Percentiles rank a stretch among this genome's conserved stretches.
These are phyloP conservation scores for Anthracocystis panici-leucophaei DNA, from an alignment of 1,284 basidiomycete species.

Conservation along the genomic window DNA sequence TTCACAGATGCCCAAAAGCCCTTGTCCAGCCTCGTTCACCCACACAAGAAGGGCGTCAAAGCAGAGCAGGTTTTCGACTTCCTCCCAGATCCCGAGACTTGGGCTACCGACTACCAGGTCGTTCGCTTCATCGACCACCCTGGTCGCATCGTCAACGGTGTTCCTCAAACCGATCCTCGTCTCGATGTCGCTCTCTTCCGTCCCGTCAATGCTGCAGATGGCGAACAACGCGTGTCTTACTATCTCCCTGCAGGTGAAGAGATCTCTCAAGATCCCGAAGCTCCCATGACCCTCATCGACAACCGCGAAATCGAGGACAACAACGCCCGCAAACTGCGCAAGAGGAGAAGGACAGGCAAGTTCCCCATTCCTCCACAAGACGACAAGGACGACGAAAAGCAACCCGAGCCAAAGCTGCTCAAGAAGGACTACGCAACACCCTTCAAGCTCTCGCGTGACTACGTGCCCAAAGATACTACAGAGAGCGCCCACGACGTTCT, in stretches of 20 bases:
- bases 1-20: conserved; percentile 60
- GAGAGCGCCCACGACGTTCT: conserved; percentile 53
- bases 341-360: conserved; percentile 59
- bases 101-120: conserved; percentile 65
- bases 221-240: conserved; percentile 63
- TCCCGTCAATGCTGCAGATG: conserved; percentile 54
- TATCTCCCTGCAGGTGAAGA: conserved; percentile 62
- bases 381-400: conserved; percentile 18
- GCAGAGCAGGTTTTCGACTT: conserved; percentile 64
- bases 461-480: conserved; percentile 56
- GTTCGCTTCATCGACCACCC: conserved; percentile 66
- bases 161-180: conserved; percentile 55
- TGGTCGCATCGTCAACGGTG: conserved; percentile 54
- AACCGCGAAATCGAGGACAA: conserved; percentile 45
- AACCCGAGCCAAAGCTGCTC: conserved; percentile 25
- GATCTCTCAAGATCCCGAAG: conserved; percentile 47
- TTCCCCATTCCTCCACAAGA: conserved; percentile 42
- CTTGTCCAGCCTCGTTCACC: conserved; percentile 55
- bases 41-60: conserved; percentile 62
- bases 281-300: conserved; percentile 37
- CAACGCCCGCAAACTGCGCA: conserved; percentile 54
- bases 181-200: conserved; percentile 61
- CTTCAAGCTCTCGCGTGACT: conserved; percentile 59
- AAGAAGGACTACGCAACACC: conserved; percentile 55
- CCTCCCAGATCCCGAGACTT: conserved; percentile 68